phyloP scores from a whole-genome alignment of 2,329 filamentous ascomycete species.

The Aspergillus sp. region DNA sequence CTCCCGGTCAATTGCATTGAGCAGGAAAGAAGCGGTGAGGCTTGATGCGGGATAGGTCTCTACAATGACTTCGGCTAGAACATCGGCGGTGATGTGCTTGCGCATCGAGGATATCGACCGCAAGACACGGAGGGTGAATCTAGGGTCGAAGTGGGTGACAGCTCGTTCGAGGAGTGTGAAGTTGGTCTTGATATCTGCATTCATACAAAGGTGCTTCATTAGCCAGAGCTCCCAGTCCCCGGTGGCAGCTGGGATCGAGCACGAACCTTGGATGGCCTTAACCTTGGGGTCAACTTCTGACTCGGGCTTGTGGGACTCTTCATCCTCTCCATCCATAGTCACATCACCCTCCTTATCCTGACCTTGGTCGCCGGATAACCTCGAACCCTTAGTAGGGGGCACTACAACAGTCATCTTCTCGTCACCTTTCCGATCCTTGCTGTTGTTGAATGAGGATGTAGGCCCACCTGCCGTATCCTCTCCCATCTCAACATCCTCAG shows the following conservation, averaged over 20 bases:
- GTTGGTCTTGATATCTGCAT: conserved; percentile 86
- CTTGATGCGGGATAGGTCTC: conserved; percentile 72
- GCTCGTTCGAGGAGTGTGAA: conserved; percentile 88
- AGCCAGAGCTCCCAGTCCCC: conserved; percentile 1
- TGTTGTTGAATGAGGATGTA: conserved; percentile 51
- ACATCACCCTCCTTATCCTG: conserved; percentile 66
- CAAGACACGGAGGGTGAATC: conserved; percentile 90
- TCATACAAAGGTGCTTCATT: conserved; percentile 2
- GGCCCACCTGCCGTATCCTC: conserved; percentile 53
- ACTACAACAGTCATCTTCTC: conserved; percentile 79
- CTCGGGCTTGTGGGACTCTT: conserved; percentile 42
- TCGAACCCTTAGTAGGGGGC: conserved; percentile 63
- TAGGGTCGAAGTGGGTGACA: conserved; percentile 85
- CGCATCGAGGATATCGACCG: conserved; percentile 93
- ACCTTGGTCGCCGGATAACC: conserved; percentile 52
- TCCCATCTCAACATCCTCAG: conserved; percentile 68
- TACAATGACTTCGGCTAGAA: conserved; percentile 73
- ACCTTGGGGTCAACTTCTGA: conserved; percentile 40
- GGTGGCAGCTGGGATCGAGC: conserved; percentile 2
- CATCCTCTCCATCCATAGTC: conserved; percentile 58
- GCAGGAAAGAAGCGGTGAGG: conserved; percentile 63
- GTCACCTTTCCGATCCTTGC: conserved; percentile 66
- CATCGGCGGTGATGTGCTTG: conserved; percentile 79
- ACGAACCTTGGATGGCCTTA: conserved; percentile 47
- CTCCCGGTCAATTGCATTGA: conserved; percentile 65